Percentiles rank a stretch among this genome's conserved stretches.
phyloP scores from a whole-genome alignment of 192 early-diverging fungal species.

The Dimargaris verticillata region DNA sequence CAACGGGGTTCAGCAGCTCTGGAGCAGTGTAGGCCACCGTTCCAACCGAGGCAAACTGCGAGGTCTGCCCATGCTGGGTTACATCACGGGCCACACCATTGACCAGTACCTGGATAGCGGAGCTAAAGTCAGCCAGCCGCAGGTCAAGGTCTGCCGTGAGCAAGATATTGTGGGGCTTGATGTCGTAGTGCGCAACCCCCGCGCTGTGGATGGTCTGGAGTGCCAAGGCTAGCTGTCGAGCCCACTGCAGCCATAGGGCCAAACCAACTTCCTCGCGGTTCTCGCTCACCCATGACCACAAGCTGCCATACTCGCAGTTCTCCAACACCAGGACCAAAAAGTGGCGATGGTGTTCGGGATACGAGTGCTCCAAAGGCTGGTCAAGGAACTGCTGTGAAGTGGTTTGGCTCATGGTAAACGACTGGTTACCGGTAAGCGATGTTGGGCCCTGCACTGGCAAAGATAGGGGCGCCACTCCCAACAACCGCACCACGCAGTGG shows the following conservation, averaged over 20 bases:
- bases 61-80: slow-evolving; percentile 13
- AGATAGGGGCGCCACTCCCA: neutral
- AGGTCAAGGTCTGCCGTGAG: slow-evolving; percentile 20
- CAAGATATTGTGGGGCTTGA: slow-evolving; percentile 44
- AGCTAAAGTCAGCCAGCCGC: slow-evolving; percentile 31
- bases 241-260: slow-evolving; percentile 31
- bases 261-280: slow-evolving; percentile 20
- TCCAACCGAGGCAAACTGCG: slow-evolving; percentile 25
- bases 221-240: slow-evolving; percentile 33
- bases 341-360: neutral
- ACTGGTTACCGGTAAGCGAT: neutral
- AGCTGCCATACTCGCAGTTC: slow-evolving; percentile 32
- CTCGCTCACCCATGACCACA: slow-evolving; percentile 37
- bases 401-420: neutral
- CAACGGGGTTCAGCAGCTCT: slow-evolving; percentile 26
- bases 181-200: slow-evolving; percentile 37
- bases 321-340: slow-evolving; percentile 35
- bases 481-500: neutral
- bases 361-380: neutral
- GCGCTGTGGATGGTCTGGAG: slow-evolving; percentile 30
- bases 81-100: neutral
- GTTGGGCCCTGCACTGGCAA: neutral
- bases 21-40: slow-evolving; percentile 40
- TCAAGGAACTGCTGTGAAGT: neutral
- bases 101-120: slow-evolving; percentile 7